Evolutionary conservation across 257 asterid species (phyloP).

Genomic region (Sherardia arvensis): DNA sequence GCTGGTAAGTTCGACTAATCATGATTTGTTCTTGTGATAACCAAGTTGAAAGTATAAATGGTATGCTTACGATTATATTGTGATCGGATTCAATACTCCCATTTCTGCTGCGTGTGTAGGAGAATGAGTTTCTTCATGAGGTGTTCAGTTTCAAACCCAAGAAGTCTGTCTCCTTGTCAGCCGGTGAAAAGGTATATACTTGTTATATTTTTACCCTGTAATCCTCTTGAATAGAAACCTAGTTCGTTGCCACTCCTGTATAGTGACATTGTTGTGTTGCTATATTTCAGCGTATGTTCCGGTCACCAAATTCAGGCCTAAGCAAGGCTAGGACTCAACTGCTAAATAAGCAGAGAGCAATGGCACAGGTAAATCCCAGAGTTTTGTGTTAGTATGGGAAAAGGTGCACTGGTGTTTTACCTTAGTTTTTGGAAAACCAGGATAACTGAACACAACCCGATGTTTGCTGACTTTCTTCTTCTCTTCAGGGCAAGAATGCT

Average conservation of each 20-base stretch:
- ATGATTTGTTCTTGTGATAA: not conserved
- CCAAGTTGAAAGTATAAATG: not conserved
- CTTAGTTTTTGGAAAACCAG: not conserved
- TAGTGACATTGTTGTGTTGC: not conserved
- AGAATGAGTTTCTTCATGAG: slow-evolving; percentile 84
- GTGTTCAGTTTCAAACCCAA: slow-evolving; percentile 68
- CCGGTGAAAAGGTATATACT: slow-evolving; percentile 52
- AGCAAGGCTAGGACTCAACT: slow-evolving; percentile 81
- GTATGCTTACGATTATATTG: not conserved
- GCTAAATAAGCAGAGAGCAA: slow-evolving; percentile 66
- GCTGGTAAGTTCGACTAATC: slow-evolving; percentile 45
- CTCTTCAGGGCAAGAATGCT: slow-evolving; percentile 51
- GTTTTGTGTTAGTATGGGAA: no score
- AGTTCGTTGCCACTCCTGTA: not conserved
- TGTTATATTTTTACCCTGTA: not conserved
- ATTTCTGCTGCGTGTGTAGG: slow-evolving; percentile 30
- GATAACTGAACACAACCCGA: not conserved
- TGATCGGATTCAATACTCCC: not conserved
- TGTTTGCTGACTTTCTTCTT: not conserved
- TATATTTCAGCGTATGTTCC: slow-evolving; percentile 52
- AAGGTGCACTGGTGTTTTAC: no score
- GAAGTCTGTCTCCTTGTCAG: slow-evolving; percentile 38
- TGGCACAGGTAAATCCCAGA: slow-evolving; percentile 43
- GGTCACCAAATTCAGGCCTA: slow-evolving; percentile 67
- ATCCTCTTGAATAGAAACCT: not conserved